Conservation (phyloP, 2,329 filamentous ascomycete genomes). For the Fusarium algeriense region DNA sequence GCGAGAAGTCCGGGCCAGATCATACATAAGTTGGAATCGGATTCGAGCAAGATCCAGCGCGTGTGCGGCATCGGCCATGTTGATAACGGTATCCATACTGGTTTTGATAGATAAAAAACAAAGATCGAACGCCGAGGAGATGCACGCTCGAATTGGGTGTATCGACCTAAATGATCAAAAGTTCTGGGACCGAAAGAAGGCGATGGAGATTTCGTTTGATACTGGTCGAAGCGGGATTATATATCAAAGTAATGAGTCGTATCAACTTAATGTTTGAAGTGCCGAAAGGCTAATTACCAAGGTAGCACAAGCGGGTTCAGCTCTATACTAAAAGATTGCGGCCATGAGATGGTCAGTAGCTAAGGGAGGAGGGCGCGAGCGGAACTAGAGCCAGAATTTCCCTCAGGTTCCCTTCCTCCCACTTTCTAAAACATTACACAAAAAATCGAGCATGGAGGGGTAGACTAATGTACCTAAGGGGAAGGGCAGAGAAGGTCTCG, state of each 20-base stretch:
- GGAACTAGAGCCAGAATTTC: constrained; percentile 33
- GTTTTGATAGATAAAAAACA: constrained; percentile 4
- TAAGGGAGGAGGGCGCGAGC: constrained; percentile 4
- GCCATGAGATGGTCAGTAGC: constrained; percentile 4
- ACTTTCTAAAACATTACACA: constrained; percentile 1
- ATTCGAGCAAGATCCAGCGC: constrained; percentile 92
- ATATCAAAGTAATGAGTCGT: constrained; percentile 15
- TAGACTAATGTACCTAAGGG: constrained; percentile 1
- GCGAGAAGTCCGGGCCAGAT: constrained; percentile 4
- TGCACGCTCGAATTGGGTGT: background rate
- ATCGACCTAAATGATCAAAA: background rate
- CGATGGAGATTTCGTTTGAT: background rate
- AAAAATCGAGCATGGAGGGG: constrained; percentile 26
- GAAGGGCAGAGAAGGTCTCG: background rate
- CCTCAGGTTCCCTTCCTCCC: constrained; percentile 1
- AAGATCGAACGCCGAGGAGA: constrained; percentile 6
- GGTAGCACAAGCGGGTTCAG: too few relatives aligned
- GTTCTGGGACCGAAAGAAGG: background rate
- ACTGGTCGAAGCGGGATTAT: background rate
- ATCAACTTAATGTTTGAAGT: constrained; percentile 14
- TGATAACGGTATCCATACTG: constrained; percentile 88
- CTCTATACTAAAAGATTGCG: background rate
- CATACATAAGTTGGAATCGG: constrained; percentile 91
- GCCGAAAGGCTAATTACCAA: constrained; percentile 2
- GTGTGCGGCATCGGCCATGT: constrained; percentile 85